Evolutionary conservation across 805 yeast species (phyloP), one percentile per base, ranked within the genome.

Genomic region (Saccharomycopsis sp.): DNA sequence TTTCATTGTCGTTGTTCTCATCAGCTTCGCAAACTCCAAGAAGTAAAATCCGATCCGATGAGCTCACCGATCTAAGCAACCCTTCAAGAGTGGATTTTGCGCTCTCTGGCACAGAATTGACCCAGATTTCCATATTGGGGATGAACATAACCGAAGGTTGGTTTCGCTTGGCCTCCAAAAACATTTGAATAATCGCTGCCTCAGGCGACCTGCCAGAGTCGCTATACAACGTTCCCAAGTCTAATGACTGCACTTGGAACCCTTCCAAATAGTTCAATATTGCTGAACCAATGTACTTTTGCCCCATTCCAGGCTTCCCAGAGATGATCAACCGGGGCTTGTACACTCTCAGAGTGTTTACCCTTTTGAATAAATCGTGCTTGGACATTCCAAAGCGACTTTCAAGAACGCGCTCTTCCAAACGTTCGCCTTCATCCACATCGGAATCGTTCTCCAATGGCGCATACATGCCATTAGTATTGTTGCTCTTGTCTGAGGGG

Each of bases 151-250:
- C 79, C 6, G 95, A 73, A 0, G 97, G 98, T 45, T 82, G 81
- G 48, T 89, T 94, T 54, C 94, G 73, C 49, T 83, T 73, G 4
- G 94, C 92, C 60, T 92, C 98, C 17, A 81, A 67, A 53, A 92
- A 80, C 30, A 82, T 69, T 55, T 85, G 95, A 21, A 89, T 83
- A 16, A 87, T 69, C 1, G 82, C 71, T 53, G 85, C 80, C 57
- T 92, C 98, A 1, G 89, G 78, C 0, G 94, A 74, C 52, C 84
- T 65, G 0, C 86, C 75, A 5, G 89, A 67, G 52, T 89, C 96
- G 10, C 86, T 75, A 48, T 77, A 76, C 41, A 92, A 56, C 5
- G 79, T 68, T 1, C 87, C 82, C 43, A 92, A 63, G 55, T 92
- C 98, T 31, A 92, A 65, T 1, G 82, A 73, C 56, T 92, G 96